Evolutionary conservation across 2,329 filamentous ascomycete species (phyloP).

Genomic region (Paecilomyces formosus): DNA sequence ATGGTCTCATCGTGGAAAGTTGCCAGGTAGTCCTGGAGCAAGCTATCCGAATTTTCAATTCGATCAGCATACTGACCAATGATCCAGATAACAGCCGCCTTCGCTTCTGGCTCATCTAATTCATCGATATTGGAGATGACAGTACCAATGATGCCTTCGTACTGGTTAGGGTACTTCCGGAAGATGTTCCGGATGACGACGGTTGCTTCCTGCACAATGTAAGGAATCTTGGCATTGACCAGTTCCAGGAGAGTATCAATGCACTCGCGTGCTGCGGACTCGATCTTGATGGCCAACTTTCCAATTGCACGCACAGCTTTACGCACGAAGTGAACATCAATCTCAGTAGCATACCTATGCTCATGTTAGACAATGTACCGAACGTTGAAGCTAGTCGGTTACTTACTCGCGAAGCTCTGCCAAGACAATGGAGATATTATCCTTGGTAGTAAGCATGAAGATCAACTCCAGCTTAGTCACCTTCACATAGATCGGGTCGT

Average conservation of each 20-base stretch:
- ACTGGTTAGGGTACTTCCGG: constrained; percentile 97
- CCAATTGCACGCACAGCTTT: constrained; percentile 97
- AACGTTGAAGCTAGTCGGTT: neutral
- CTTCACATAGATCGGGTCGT: constrained; percentile 98
- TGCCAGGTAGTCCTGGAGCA: constrained; percentile 91
- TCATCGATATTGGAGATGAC: constrained; percentile 95
- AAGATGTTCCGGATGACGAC: constrained; percentile 99
- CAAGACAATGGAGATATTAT: constrained; percentile 90
- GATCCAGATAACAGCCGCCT: constrained; percentile 98
- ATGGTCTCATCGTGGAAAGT: constrained; percentile 91
- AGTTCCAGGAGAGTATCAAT: constrained; percentile 89
- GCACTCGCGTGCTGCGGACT: constrained; percentile 81
- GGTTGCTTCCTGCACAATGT: constrained; percentile 97
- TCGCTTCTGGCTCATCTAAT: constrained; percentile 93
- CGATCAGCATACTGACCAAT: constrained; percentile 96
- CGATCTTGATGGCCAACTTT: constrained; percentile 97
- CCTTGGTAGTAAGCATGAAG: constrained; percentile 95
- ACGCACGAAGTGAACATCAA: constrained; percentile 96
- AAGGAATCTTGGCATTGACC: constrained; percentile 95
- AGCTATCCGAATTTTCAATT: constrained; percentile 90
- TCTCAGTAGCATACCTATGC: constrained; percentile 77
- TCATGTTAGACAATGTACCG: neutral
- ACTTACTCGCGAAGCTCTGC: constrained; percentile 81
- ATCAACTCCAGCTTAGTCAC: constrained; percentile 98
- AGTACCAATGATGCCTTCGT: constrained; percentile 94